Percentiles rank a stretch among this genome's conserved stretches.
Conservation (phyloP, 164 flowering plant genomes). For the Liquidambar formosana region DNA sequence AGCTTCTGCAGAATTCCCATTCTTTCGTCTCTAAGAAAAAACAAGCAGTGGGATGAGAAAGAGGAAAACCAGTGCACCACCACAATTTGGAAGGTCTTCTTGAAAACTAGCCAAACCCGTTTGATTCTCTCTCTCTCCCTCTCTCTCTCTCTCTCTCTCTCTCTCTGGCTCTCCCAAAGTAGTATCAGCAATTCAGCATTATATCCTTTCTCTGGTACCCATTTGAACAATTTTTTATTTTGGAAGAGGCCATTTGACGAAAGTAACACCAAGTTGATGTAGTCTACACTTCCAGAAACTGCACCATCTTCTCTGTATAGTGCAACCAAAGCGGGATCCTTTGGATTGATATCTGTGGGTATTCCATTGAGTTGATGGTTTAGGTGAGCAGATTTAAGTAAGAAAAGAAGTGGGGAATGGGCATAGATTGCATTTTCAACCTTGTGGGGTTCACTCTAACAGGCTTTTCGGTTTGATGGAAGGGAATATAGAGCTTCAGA, state of each 20-base stretch:
- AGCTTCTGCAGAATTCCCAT: conserved; percentile 20
- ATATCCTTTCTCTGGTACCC: neutral
- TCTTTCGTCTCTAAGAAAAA: neutral
- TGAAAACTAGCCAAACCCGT: too few species aligned
- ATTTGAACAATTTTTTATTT: neutral
- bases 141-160: neutral
- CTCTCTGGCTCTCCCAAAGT: neutral
- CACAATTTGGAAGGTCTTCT: too few species aligned
- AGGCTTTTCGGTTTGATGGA: conserved; percentile 22
- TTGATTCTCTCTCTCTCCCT: too few species aligned
- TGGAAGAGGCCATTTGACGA: neutral
- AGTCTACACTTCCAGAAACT: neutral
- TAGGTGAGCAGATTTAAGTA: conserved; percentile 10
- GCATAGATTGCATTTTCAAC: conserved; percentile 21
- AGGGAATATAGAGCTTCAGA: conserved; percentile 22
- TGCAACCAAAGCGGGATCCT: conserved; percentile 6
- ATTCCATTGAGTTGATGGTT: conserved; percentile 24
- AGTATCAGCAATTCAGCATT: neutral
- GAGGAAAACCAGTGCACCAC: too few species aligned
- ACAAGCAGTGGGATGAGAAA: too few species aligned
- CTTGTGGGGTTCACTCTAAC: conserved; percentile 22
- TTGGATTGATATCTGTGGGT: neutral
- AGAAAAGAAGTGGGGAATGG: conserved; percentile 21
- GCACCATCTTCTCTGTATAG: conserved; percentile 5
- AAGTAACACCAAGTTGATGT: neutral